Evolutionary conservation across 805 yeast species (phyloP).

Genomic region (Sugiyamaella chiloensis): DNA sequence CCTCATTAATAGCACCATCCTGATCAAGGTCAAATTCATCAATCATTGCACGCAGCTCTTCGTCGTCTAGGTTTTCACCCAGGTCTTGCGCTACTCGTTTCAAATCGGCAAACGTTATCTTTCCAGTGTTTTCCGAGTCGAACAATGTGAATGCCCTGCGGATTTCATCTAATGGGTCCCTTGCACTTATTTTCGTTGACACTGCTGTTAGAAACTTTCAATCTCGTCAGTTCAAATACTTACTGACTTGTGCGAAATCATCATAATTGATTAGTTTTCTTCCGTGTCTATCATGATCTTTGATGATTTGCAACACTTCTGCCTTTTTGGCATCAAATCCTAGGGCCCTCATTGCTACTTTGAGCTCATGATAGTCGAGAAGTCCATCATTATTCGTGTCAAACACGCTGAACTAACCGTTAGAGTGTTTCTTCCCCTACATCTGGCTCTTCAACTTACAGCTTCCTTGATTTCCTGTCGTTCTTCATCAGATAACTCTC

Average conservation of each 20-base stretch:
- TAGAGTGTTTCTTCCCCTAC: neutral
- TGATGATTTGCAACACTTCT: conserved; percentile 75
- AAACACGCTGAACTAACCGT: conserved; percentile 61
- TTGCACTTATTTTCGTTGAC: conserved; percentile 73
- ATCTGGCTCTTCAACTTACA: conserved; percentile 31
- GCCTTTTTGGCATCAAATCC: conserved; percentile 84
- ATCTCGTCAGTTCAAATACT: conserved; percentile 30
- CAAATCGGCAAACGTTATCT: conserved; percentile 74
- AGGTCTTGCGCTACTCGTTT: conserved; percentile 88
- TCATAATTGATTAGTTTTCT: conserved; percentile 71
- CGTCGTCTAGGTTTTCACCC: conserved; percentile 89
- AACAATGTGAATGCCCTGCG: conserved; percentile 83
- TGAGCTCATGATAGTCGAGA: conserved; percentile 88
- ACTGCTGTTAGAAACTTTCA: conserved; percentile 39
- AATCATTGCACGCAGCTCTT: conserved; percentile 93
- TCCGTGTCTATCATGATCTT: conserved; percentile 70
- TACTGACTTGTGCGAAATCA: conserved; percentile 73
- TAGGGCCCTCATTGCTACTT: conserved; percentile 89
- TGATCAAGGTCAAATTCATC: conserved; percentile 95
- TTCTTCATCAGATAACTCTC: conserved; percentile 77
- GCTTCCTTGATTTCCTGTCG: conserved; percentile 91
- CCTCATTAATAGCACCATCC: conserved; percentile 91
- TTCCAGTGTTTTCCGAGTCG: conserved; percentile 86
- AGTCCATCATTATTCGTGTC: conserved; percentile 91
- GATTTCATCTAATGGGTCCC: conserved; percentile 93